A percentile compares a stretch with the other conserved stretches of the same genome.
Conservation (phyloP, 305 asterid species). For the Fraxinus greggii region DNA sequence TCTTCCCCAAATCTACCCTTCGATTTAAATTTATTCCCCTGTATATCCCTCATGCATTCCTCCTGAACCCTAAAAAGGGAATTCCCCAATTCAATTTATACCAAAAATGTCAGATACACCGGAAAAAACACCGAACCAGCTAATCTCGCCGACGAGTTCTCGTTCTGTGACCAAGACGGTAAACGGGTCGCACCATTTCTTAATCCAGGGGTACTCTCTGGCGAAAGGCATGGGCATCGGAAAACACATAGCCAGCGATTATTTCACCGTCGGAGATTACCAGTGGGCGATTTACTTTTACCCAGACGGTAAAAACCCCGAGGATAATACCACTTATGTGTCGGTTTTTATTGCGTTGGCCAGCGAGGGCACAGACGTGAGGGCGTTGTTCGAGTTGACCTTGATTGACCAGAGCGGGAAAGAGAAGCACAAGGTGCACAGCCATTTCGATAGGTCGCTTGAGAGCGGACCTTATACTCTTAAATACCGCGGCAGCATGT, state of each 20-base stretch:
- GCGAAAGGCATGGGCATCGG: slow-evolving; percentile 96
- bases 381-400: slow-evolving; percentile 93
- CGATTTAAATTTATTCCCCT: neutral
- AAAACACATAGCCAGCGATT: slow-evolving; percentile 88
- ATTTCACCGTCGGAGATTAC: slow-evolving; percentile 85
- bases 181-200: slow-evolving; percentile 83
- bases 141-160: slow-evolving; percentile 69
- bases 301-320: slow-evolving; percentile 92
- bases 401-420: slow-evolving; percentile 94
- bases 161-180: slow-evolving; percentile 78
- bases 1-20: slow-evolving; percentile 6
- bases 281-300: slow-evolving; percentile 97
- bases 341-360: slow-evolving; percentile 88
- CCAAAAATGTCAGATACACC: slow-evolving; percentile 41
- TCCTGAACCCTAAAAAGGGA: neutral
- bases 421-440: slow-evolving; percentile 89
- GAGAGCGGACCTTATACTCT: slow-evolving; percentile 94
- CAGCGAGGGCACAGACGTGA: slow-evolving; percentile 90
- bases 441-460: slow-evolving; percentile 88
- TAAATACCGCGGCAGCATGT: slow-evolving; percentile 88
- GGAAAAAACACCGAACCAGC: slow-evolving; percentile 26
- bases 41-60: neutral
- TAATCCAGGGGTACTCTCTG: slow-evolving; percentile 84
- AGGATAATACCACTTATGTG: slow-evolving; percentile 81
- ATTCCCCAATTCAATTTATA: neutral